phyloP scores from a whole-genome alignment of 306 rosid genomes.

The Rosa chinensis region DNA sequence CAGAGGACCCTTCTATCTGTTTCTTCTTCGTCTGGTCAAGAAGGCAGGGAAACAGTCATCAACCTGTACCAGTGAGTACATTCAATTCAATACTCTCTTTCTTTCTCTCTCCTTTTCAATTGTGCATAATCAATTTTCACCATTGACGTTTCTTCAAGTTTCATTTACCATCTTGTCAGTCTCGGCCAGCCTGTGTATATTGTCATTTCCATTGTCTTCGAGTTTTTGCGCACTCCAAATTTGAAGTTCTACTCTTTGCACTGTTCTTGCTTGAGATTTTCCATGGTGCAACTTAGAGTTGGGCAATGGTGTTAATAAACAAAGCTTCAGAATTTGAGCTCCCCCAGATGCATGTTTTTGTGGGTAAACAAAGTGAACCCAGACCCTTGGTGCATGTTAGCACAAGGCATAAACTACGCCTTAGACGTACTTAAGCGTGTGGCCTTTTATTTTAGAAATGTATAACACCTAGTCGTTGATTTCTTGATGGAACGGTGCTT shows the following conservation, averaged over 20 bases:
- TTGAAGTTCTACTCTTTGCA: background rate
- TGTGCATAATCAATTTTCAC: conserved; percentile 7
- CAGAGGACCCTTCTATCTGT: conserved; percentile 35
- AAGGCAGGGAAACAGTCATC: conserved; percentile 42
- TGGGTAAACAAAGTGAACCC: background rate
- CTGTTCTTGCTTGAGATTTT: conserved; percentile 6
- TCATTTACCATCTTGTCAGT: conserved; percentile 16
- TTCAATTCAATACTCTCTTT: conserved; percentile 1
- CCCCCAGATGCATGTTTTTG: conserved; percentile 9
- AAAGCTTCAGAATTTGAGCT: background rate
- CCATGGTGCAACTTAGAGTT: conserved; percentile 17
- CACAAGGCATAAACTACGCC: conserved; percentile 19
- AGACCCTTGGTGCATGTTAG: conserved; percentile 7
- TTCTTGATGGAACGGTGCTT: conserved; percentile 14
- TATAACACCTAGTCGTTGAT: conserved; percentile 30
- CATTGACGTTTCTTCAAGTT: conserved; percentile 11
- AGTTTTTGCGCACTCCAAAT: background rate
- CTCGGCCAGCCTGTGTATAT: background rate
- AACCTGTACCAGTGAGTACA: conserved; percentile 78
- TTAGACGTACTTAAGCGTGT: conserved; percentile 21
- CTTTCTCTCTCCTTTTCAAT: background rate
- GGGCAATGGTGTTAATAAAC: background rate
- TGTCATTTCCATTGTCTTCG: background rate
- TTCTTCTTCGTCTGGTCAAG: conserved; percentile 32
- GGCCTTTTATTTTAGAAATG: conserved; percentile 24